Percentiles rank a stretch among this genome's conserved stretches.
Conservation (phyloP, 2,329 filamentous ascomycete genomes). For the Aspergillus japonicus region DNA sequence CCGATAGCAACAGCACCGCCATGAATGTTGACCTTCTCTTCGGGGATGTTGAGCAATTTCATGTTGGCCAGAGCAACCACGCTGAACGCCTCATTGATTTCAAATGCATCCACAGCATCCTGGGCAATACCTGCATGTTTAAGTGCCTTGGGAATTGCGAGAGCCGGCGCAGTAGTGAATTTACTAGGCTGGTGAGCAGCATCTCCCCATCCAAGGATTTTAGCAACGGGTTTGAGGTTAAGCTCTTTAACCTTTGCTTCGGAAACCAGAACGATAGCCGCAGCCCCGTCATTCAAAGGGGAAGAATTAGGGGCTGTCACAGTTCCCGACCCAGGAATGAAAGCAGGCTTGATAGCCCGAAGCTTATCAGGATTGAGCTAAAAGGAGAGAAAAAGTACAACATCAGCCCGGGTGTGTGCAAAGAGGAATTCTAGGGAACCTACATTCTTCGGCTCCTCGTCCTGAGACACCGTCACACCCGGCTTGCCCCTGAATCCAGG, state of each 20-base stretch:
- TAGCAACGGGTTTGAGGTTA: conserved; percentile 85
- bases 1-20: conserved; percentile 95
- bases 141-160: conserved; percentile 95
- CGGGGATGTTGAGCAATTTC: conserved; percentile 76
- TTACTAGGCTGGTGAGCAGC: conserved; percentile 87
- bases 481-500: conserved; percentile 89
- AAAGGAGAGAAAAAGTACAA: background rate
- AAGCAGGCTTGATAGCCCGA: conserved; percentile 78
- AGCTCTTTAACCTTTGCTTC: conserved; percentile 93
- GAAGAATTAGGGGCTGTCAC: conserved; percentile 96
- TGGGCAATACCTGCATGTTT: conserved; percentile 84
- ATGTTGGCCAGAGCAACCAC: conserved; percentile 95
- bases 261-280: conserved; percentile 88
- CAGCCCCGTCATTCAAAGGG: conserved; percentile 90
- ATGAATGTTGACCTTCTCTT: conserved; percentile 91
- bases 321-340: conserved; percentile 73
- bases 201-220: conserved; percentile 97
- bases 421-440: conserved; percentile 25
- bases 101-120: conserved; percentile 83
- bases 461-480: conserved; percentile 71
- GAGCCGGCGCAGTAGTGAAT: conserved; percentile 90
- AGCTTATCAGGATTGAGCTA: conserved; percentile 77
- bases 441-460: conserved; percentile 94
- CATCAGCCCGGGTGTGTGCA: background rate
- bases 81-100: conserved; percentile 99